Percentiles rank a stretch among this genome's conserved stretches.
Conservation (phyloP, 805 yeast genomes). For the Torulaspora microellipsoides region DNA sequence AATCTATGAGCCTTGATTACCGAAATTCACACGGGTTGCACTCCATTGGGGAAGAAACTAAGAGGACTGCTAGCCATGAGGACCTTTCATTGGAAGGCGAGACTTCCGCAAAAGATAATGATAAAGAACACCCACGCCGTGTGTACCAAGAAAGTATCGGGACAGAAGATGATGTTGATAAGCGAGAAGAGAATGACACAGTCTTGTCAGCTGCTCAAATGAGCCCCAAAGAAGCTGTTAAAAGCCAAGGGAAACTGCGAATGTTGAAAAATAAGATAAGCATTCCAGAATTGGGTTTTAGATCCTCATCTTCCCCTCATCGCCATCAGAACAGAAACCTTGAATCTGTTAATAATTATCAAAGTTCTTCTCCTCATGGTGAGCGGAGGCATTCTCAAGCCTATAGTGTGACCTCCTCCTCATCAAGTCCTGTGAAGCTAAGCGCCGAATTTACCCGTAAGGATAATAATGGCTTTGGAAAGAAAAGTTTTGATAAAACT, state of each 20-base stretch:
- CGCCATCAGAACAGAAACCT: slow-evolving; percentile 6
- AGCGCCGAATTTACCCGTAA: slow-evolving; percentile 1
- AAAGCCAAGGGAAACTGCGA: slow-evolving; percentile 18
- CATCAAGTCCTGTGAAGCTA: slow-evolving; percentile 8
- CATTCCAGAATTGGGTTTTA: slow-evolving; percentile 21
- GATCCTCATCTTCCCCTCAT: slow-evolving; percentile 4
- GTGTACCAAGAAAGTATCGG: not conserved
- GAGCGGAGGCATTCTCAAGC: not conserved
- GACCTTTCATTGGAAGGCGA: not conserved
- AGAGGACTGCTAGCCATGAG: not conserved
- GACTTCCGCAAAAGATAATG: slow-evolving; percentile 1
- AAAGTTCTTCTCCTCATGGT: not conserved
- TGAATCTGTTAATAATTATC: not conserved
- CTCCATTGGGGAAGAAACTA: slow-evolving; percentile 18
- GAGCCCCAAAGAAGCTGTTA: not conserved
- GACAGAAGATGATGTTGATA: not conserved
- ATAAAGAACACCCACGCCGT: not conserved
- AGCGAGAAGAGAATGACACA: not conserved
- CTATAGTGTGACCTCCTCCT: not conserved
- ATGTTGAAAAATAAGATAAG: slow-evolving; percentile 22
- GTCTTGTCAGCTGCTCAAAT: not conserved
- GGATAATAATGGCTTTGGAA: not conserved
- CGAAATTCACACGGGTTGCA: slow-evolving; percentile 6
- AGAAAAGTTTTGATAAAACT: not conserved
- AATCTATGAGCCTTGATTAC: not conserved